These are phyloP conservation scores for Candida glaebosa DNA, from an alignment of 805 yeast genomes.

Conservation along the genomic window DNA sequence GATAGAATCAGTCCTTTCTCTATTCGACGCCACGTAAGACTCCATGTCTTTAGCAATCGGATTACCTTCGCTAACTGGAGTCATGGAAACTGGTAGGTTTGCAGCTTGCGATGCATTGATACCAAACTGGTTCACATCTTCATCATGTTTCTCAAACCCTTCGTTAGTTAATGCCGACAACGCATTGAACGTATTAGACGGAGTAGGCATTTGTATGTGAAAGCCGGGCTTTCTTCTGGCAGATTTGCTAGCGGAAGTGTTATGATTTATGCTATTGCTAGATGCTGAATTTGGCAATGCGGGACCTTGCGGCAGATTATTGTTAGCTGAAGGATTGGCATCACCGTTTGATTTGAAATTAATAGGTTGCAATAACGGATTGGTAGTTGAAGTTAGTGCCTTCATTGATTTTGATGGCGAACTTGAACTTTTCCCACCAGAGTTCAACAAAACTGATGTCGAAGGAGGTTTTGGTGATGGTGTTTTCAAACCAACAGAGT, in stretches of 20 bases:
- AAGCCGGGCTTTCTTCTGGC: constrained; percentile 30
- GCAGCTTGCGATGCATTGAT: constrained; percentile 50
- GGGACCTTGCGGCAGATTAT: constrained; percentile 3
- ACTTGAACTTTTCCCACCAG: constrained; percentile 16
- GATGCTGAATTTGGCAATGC: neutral
- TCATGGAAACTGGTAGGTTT: constrained; percentile 63
- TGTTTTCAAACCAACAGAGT: constrained; percentile 23
- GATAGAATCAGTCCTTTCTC: constrained; percentile 15
- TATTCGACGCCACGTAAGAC: constrained; percentile 7
- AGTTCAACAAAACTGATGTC: constrained; percentile 14
- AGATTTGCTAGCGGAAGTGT: constrained; percentile 10
- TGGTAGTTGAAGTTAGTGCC: constrained; percentile 42
- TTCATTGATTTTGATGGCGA: constrained; percentile 48
- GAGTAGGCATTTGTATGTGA: constrained; percentile 74
- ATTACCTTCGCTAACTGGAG: constrained; percentile 69
- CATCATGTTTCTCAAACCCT: constrained; percentile 20
- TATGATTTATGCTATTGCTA: neutral
- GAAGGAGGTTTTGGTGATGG: constrained; percentile 36
- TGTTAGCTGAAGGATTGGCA: constrained; percentile 2
- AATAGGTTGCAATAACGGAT: constrained; percentile 54
- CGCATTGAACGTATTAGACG: constrained; percentile 38
- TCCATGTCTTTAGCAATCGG: constrained; percentile 7
- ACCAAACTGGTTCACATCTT: constrained; percentile 65
- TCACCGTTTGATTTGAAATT: constrained; percentile 37
- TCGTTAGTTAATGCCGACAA: constrained; percentile 38